Evolutionary conservation across 2,329 filamentous ascomycete genomes (phyloP).

Genomic region (Penicillium oxalicum): DNA sequence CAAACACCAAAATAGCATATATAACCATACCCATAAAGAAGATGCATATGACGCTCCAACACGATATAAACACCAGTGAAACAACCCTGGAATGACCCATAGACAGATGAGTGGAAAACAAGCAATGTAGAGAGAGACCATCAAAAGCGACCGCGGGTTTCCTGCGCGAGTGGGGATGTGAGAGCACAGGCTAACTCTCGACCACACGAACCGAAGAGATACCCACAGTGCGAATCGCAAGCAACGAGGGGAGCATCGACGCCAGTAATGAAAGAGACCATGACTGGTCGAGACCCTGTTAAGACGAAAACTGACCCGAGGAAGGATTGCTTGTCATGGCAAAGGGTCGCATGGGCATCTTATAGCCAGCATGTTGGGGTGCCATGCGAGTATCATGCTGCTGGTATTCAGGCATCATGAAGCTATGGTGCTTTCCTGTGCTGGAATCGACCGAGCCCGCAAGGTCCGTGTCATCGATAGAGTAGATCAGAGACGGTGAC

Average conservation of each 20-base stretch:
- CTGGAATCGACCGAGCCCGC: conserved; percentile 18
- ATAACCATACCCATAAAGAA: conserved; percentile 21
- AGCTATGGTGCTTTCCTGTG: conserved; percentile 35
- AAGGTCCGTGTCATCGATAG: conserved; percentile 28
- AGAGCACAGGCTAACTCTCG: neutral
- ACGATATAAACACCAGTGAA: conserved; percentile 18
- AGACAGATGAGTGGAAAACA: conserved; percentile 17
- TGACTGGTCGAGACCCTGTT: neutral
- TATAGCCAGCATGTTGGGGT: conserved; percentile 39
- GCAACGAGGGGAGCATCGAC: no score
- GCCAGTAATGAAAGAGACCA: no score
- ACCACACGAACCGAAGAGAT: no score
- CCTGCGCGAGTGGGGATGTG: conserved; percentile 10
- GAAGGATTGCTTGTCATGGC: conserved; percentile 40
- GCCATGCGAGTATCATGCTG: conserved; percentile 41
- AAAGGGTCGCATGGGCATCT: conserved; percentile 34
- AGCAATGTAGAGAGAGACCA: conserved; percentile 11
- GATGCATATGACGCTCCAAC: conserved; percentile 21
- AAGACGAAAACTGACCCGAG: conserved; percentile 35
- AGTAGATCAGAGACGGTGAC: conserved; percentile 29
- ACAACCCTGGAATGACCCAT: conserved; percentile 18
- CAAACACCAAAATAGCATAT: conserved; percentile 16
- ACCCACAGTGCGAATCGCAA: no score
- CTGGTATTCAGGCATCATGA: conserved; percentile 42
- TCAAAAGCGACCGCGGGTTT: conserved; percentile 14